Evolutionary conservation across 1,284 basidiomycete genomes (phyloP).

Genomic region (Ustilago nuda): DNA sequence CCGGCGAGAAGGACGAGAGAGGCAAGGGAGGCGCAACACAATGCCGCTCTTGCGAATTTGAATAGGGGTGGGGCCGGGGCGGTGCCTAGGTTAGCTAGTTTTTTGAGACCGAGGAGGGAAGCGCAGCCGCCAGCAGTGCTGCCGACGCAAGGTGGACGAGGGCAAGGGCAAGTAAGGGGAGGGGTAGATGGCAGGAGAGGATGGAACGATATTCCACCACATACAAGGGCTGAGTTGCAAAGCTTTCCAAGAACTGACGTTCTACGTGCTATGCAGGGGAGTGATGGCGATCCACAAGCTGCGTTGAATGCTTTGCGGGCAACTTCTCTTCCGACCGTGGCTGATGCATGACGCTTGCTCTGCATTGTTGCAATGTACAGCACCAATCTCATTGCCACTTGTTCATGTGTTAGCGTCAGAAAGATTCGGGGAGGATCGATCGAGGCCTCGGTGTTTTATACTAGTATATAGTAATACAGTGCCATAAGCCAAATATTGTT

Average conservation of each 20-base stretch:
- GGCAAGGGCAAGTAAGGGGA: neutral
- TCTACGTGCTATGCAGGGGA: constrained; percentile 6
- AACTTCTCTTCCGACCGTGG: neutral
- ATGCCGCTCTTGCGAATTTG: constrained; percentile 12
- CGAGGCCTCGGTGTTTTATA: neutral
- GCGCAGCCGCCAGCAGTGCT: neutral
- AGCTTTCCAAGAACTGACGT: constrained; percentile 2
- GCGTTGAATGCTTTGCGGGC: neutral
- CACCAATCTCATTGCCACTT: neutral
- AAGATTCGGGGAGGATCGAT: neutral
- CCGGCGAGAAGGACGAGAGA: constrained; percentile 19
- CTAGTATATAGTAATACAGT: neutral
- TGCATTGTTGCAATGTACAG: neutral
- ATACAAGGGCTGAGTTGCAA: neutral
- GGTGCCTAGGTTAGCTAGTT: constrained; percentile 23
- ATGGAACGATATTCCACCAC: constrained; percentile 22
- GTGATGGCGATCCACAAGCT: constrained; percentile 5
- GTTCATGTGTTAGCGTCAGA: neutral
- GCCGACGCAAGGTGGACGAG: neutral
- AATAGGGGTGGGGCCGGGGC: neutral
- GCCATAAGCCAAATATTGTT: no score
- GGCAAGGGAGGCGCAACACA: constrained; percentile 17
- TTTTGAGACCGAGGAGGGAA: constrained; percentile 18
- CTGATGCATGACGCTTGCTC: neutral
- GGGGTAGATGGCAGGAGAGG: neutral